Conservation (phyloP, 345 rosid genomes). For the Lumnitzera racemosa region DNA sequence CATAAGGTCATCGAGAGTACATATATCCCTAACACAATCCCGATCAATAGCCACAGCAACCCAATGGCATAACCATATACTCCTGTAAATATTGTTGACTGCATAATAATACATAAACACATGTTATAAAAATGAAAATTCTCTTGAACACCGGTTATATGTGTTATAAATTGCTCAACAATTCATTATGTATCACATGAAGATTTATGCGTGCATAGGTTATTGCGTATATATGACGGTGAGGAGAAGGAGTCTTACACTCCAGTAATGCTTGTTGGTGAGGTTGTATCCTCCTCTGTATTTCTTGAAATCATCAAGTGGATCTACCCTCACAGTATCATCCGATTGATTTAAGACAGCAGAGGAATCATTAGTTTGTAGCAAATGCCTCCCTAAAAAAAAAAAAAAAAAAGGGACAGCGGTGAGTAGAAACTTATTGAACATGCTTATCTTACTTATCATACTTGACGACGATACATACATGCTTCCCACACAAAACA, state of each 20-base stretch:
- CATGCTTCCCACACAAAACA: neutral
- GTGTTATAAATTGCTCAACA: too few species aligned
- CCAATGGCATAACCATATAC: slow-evolving; percentile 46
- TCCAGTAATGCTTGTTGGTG: slow-evolving; percentile 65
- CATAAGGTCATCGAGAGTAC: slow-evolving; percentile 17
- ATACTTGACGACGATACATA: neutral
- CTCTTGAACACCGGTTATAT: too few species aligned
- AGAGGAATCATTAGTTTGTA: slow-evolving; percentile 17
- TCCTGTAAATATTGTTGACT: slow-evolving; percentile 61
- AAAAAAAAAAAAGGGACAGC: neutral
- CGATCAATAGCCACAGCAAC: slow-evolving; percentile 43
- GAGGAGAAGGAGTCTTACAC: slow-evolving; percentile 30
- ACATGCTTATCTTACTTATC: neutral
- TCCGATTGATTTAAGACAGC: slow-evolving; percentile 13
- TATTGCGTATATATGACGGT: neutral
- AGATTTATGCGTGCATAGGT: neutral
- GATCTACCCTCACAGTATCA: slow-evolving; percentile 51
- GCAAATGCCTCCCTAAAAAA: slow-evolving; percentile 15
- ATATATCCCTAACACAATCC: slow-evolving; percentile 27
- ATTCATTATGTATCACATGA: neutral
- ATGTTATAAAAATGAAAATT: too few species aligned
- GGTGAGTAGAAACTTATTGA: neutral
- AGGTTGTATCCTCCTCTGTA: slow-evolving; percentile 65
- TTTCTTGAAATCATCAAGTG: slow-evolving; percentile 35
- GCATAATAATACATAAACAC: slow-evolving; percentile 10